phyloP scores from a whole-genome alignment of 2,329 filamentous ascomycete species.

The Chaetomiaceae sp. region DNA sequence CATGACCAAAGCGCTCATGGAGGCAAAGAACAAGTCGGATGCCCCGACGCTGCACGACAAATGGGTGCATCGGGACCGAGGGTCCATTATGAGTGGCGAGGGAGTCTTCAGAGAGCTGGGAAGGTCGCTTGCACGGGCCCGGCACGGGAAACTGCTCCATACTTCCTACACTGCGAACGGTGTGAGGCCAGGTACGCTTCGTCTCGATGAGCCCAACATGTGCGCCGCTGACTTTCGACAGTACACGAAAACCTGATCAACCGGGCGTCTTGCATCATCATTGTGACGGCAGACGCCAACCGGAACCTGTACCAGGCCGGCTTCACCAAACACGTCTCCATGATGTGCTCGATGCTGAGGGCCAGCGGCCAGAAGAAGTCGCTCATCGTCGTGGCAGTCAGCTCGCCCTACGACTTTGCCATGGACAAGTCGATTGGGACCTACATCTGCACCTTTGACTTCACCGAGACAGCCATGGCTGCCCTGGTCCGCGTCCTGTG shows the following conservation, averaged over 20 bases:
- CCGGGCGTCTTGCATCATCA: constrained; percentile 79
- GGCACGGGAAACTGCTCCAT: constrained; percentile 82
- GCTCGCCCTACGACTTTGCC: constrained; percentile 93
- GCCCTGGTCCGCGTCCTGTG: constrained; percentile 80
- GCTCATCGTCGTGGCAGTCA: constrained; percentile 85
- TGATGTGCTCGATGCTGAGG: constrained; percentile 85
- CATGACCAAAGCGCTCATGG: constrained; percentile 66
- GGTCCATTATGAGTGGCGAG: constrained; percentile 81
- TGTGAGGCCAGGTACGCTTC: constrained; percentile 61
- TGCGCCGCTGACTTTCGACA: constrained; percentile 14
- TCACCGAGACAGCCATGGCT: constrained; percentile 85
- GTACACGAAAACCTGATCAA: constrained; percentile 92
- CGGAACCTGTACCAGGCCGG: constrained; percentile 89
- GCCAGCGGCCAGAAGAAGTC: constrained; percentile 80
- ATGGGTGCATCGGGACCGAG: constrained; percentile 55
- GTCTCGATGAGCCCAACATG: neutral
- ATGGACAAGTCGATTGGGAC: constrained; percentile 88
- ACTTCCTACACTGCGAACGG: constrained; percentile 95
- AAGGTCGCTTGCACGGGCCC: constrained; percentile 76
- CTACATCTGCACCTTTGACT: constrained; percentile 94
- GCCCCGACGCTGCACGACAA: constrained; percentile 45
- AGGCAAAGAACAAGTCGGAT: constrained; percentile 42
- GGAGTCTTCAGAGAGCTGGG: constrained; percentile 88
- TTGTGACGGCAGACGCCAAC: constrained; percentile 90
- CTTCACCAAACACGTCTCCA: constrained; percentile 92